Evolutionary conservation across 176 grass and related monocot species (phyloP).

Genomic region (Thalia dealbata): DNA sequence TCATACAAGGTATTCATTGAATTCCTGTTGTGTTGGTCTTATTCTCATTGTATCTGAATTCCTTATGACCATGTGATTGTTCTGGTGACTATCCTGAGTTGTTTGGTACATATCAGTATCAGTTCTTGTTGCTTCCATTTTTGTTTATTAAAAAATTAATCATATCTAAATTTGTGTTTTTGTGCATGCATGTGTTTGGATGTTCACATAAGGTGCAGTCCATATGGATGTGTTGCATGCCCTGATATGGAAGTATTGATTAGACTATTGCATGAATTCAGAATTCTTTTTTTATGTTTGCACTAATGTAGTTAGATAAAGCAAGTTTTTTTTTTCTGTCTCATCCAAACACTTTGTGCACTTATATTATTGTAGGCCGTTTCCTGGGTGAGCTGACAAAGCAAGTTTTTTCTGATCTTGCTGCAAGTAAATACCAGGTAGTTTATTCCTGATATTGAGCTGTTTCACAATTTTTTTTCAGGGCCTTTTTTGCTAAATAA

Average conservation of each 20-base stretch:
- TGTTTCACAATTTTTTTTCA: no score
- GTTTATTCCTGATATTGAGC: not conserved
- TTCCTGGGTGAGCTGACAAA: conserved; percentile 88
- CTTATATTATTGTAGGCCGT: conserved; percentile 35
- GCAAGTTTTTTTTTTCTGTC: no score
- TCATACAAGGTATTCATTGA: conserved; percentile 62
- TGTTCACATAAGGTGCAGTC: no score
- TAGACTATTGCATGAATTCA: no score
- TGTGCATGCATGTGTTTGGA: no score
- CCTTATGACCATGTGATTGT: not conserved
- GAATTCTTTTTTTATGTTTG: not conserved
- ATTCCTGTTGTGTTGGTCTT: not conserved
- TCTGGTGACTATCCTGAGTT: no score
- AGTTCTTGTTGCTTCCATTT: no score
- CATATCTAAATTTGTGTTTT: no score
- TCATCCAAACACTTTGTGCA: not conserved
- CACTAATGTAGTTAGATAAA: no score
- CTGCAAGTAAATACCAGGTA: conserved; percentile 97
- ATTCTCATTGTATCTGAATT: not conserved
- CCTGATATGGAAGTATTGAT: not conserved
- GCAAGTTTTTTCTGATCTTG: conserved; percentile 83
- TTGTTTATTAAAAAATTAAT: no score
- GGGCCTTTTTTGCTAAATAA: no score
- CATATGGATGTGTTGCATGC: not conserved
- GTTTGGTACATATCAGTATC: no score